These are phyloP conservation scores for Madurella mycetomatis DNA, from an alignment of 2,329 filamentous ascomycete species.

Conservation along the genomic window DNA sequence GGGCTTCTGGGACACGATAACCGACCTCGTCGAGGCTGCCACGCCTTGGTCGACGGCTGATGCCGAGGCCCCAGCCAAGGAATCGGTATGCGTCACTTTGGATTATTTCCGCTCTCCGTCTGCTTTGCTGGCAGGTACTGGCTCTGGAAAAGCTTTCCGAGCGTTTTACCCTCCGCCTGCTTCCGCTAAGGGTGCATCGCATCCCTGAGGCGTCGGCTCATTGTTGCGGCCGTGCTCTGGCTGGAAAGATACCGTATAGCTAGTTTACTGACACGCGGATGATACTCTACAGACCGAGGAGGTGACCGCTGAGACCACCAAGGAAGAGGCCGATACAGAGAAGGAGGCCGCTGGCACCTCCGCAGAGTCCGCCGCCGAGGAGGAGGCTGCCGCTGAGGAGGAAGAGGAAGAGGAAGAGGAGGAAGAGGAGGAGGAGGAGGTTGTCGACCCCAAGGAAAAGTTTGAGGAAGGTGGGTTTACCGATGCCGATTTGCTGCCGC, in stretches of 20 bases:
- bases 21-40: constrained; percentile 60
- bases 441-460: constrained; percentile 79
- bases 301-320: constrained; percentile 30
- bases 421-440: constrained; percentile 77
- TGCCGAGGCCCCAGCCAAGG: constrained; percentile 64
- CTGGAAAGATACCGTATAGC: background rate
- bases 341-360: constrained; percentile 20
- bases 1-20: constrained; percentile 63
- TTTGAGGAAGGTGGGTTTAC: constrained; percentile 73
- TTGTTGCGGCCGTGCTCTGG: background rate
- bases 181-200: too few relatives aligned
- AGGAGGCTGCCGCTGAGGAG: constrained; percentile 50
- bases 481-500: background rate
- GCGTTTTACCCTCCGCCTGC: background rate
- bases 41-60: constrained; percentile 61
- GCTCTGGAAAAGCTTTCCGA: background rate
- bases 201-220: too few relatives aligned
- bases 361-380: constrained; percentile 55
- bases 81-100: constrained; percentile 36
- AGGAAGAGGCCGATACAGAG: constrained; percentile 19
- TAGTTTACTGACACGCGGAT: constrained; percentile 17
- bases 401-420: constrained; percentile 67
- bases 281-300: constrained; percentile 34
- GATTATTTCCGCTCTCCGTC: background rate
- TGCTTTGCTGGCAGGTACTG: background rate